Evolutionary conservation across 768 basidiomycete species (phyloP).

Genomic region (Cystofilobasidium capitatum): DNA sequence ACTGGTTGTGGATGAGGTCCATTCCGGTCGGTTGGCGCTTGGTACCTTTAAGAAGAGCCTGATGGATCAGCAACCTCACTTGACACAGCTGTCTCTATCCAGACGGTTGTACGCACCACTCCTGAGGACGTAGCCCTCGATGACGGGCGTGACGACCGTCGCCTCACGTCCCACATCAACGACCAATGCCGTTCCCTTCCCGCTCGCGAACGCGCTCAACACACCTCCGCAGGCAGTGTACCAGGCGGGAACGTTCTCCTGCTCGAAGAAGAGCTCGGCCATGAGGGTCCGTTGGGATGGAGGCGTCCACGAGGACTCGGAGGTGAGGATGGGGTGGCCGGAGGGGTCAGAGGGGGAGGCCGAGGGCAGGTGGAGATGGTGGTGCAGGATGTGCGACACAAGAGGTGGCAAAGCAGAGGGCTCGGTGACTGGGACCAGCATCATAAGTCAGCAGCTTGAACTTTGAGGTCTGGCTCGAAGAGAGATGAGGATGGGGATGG

Average conservation of each 20-base stretch:
- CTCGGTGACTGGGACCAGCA: constrained; percentile 33
- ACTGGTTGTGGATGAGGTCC: constrained; percentile 63
- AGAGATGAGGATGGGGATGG: constrained; percentile 61
- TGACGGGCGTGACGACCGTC: constrained; percentile 86
- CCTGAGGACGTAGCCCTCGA: constrained; percentile 92
- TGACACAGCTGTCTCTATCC: neutral
- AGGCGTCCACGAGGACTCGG: constrained; percentile 95
- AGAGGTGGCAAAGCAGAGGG: constrained; percentile 36
- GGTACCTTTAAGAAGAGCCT: constrained; percentile 50
- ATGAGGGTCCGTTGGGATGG: constrained; percentile 83
- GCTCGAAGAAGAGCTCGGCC: constrained; percentile 96
- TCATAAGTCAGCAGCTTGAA: neutral
- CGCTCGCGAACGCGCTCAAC: constrained; percentile 92
- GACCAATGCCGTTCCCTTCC: constrained; percentile 92
- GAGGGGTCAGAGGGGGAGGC: constrained; percentile 45
- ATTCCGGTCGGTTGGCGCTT: constrained; percentile 43
- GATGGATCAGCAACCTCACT: neutral
- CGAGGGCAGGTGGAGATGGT: constrained; percentile 56
- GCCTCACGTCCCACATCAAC: constrained; percentile 84
- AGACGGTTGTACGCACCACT: constrained; percentile 57
- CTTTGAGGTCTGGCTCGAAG: constrained; percentile 40
- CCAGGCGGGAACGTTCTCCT: constrained; percentile 86
- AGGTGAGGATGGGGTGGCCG: constrained; percentile 85
- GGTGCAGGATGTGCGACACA: constrained; percentile 42
- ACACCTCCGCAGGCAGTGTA: constrained; percentile 94